These are phyloP conservation scores for Picochlorum sp. DNA, from an alignment of 139 green algal species.

Conservation along the genomic window DNA sequence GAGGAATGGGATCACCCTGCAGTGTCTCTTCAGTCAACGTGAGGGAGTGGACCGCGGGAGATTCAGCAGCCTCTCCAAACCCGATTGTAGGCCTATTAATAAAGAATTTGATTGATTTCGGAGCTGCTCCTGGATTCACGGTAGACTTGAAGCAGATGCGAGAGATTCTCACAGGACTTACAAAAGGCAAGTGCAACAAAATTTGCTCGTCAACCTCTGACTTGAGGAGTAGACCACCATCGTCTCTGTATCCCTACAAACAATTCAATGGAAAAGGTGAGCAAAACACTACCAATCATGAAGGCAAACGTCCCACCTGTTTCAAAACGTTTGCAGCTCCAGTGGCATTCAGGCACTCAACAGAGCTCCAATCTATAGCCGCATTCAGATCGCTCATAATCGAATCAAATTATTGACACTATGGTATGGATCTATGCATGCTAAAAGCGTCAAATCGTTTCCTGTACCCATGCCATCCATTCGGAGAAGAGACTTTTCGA, in stretches of 20 bases:
- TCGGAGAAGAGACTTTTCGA: too few relatives aligned
- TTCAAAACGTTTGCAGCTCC: conserved; percentile 49
- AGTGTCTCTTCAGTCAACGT: conserved; percentile 29
- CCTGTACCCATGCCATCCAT: too few relatives aligned
- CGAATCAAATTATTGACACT: too few relatives aligned
- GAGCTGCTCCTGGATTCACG: conserved; percentile 20
- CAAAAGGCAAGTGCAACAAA: conserved; percentile 77
- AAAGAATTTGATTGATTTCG: conserved; percentile 47
- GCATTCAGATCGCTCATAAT: conserved; percentile 55
- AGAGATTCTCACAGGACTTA: conserved; percentile 53
- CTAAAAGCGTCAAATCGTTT: too few relatives aligned
- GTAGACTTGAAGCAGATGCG: conserved; percentile 58
- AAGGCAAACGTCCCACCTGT: conserved; percentile 25
- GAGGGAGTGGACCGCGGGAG: conserved; percentile 12
- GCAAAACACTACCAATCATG: neutral
- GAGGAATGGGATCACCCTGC: conserved; percentile 32
- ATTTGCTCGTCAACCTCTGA: conserved; percentile 81
- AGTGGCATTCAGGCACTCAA: conserved; percentile 68
- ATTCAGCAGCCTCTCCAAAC: conserved; percentile 31
- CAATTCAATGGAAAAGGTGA: neutral
- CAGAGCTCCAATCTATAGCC: conserved; percentile 50
- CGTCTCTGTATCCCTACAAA: conserved; percentile 63
- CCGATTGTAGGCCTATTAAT: conserved; percentile 51
- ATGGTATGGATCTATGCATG: too few relatives aligned
- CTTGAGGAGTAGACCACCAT: conserved; percentile 62